Evolutionary conservation across 345 rosid species (phyloP), one percentile per base, ranked within the genome.

Genomic region (Ceriops decandra): DNA sequence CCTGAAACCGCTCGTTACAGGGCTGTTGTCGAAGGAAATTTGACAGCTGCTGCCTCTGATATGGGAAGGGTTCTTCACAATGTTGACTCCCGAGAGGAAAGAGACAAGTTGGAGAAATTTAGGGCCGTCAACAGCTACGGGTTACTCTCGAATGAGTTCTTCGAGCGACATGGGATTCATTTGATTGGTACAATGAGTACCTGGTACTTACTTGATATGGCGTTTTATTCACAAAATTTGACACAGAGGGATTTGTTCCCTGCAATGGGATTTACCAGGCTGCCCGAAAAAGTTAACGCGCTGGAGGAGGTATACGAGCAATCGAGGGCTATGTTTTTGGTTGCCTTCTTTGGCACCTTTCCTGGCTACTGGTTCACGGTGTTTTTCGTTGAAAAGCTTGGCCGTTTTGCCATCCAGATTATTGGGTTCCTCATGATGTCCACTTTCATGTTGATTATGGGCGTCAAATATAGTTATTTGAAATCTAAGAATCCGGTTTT

Each of bases 341-440:
- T 80, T 5, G 86, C 89, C 1, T 35, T 85, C 57, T 7, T 85
- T 0, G 84, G 87, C 7, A 79, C 87, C 0, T 83, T 87, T 61
- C 89, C 89, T 0, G 92, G 92, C 7, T 87, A 87, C 60, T 84
- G 86, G 89, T 75, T 83, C 75, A 81, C 89, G 0, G 86, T 87
- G 15, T 54, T 69, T 17, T 62, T 82, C 59, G 81, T 85, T 47
- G 89, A 85, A 52, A 77, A 32, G 28, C n/a, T 87, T 3, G 89
- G 92, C 3, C 81, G 88, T 5, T 83, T 75, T 69, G 15, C 62
- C 0, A 82, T 87, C 68, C 89, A 85, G 60, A 63, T 87, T 15
- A 26, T 77, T 0, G 88, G 88, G 0, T 87, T 87, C 80, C 70
- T 87, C 68, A 81, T 87, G 86, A 87, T 87, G 92, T 81, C 85